A percentile compares a stretch with the other conserved stretches of the same genome.
Evolutionary conservation across 768 basidiomycete species (phyloP).

Genomic region (Pisolithus microcarpus): DNA sequence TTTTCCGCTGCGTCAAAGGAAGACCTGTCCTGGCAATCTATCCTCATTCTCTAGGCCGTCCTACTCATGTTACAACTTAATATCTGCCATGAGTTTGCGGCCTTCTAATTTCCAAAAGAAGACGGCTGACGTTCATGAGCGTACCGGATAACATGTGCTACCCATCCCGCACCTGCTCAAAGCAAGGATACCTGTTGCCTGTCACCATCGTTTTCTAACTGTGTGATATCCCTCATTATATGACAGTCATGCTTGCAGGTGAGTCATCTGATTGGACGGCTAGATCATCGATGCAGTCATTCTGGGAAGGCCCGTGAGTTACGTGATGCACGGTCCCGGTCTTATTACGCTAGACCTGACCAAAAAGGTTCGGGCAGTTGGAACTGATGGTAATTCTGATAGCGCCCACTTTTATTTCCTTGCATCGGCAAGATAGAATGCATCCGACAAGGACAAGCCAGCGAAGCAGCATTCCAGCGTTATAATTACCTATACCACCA

Average conservation of each 20-base stretch:
- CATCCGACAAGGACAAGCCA: neutral
- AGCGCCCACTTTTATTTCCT: neutral
- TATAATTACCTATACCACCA: slow-evolving; percentile 1
- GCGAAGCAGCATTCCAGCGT: neutral
- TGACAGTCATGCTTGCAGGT: neutral
- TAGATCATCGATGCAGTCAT: neutral
- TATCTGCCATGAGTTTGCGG: neutral
- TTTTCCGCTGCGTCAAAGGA: neutral
- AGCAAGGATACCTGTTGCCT: neutral
- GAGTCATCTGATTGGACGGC: neutral
- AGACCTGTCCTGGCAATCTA: neutral
- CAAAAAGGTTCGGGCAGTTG: neutral
- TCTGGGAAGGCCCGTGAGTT: neutral
- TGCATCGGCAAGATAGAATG: neutral
- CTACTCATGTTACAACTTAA: neutral
- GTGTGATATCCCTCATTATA: neutral
- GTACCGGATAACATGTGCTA: neutral
- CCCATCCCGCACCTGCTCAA: neutral
- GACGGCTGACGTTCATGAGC: neutral
- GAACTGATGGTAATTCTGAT: neutral
- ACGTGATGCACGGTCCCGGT: neutral
- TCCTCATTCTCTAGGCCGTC: neutral
- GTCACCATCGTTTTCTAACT: neutral
- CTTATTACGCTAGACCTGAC: neutral
- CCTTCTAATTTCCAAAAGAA: neutral